phyloP scores from a whole-genome alignment of 2,329 filamentous ascomycete genomes.

The Microdochium paspali region DNA sequence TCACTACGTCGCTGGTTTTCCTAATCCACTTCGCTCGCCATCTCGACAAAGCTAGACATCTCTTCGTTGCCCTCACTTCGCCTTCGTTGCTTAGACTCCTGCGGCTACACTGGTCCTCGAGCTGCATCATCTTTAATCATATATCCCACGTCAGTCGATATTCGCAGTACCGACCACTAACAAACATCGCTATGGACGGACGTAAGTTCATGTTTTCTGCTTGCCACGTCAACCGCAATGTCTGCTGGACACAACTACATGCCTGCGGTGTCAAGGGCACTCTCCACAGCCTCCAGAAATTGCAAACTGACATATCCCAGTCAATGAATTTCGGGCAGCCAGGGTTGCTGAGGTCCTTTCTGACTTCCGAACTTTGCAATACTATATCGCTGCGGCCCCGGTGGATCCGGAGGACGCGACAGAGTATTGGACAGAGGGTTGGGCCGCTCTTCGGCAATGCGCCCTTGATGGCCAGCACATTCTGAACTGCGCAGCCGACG shows the following conservation, averaged over 20 bases:
- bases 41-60: neutral
- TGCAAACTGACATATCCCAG: constrained; percentile 26
- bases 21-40: neutral
- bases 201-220: constrained; percentile 7
- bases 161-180: too few relatives aligned
- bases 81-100: too few relatives aligned
- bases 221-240: too few relatives aligned
- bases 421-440: constrained; percentile 56
- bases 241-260: too few relatives aligned
- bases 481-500: constrained; percentile 54
- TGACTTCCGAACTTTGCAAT: constrained; percentile 53
- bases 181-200: constrained; percentile 16
- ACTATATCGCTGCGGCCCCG: constrained; percentile 49
- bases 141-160: too few relatives aligned
- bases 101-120: too few relatives aligned
- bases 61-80: neutral
- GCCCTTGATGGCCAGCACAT: constrained; percentile 54
- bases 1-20: neutral
- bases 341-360: constrained; percentile 53
- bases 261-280: neutral
- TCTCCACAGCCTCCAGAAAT: too few relatives aligned
- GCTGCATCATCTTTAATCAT: too few relatives aligned
- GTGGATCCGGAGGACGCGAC: constrained; percentile 43
- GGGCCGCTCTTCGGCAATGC: constrained; percentile 53
- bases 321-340: constrained; percentile 48